Evolutionary conservation across 192 early-diverging fungal species (phyloP).

Genomic region (Coemansia sp.): DNA sequence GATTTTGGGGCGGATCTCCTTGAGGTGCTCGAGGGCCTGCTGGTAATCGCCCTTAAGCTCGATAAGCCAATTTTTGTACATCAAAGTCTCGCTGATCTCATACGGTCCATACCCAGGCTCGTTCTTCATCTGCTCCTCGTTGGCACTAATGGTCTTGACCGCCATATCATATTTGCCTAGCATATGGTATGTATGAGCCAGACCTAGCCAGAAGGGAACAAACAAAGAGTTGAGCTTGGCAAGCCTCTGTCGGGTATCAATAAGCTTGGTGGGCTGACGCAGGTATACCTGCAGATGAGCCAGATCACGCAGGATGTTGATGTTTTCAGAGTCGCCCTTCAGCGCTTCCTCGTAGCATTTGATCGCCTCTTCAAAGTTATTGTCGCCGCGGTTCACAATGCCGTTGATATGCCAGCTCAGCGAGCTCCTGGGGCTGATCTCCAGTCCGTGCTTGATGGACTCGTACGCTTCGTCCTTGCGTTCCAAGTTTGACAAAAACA

Average conservation of each 20-base stretch:
- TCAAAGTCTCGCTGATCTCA: constrained; percentile 78
- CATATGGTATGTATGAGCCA: constrained; percentile 84
- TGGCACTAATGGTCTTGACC: constrained; percentile 65
- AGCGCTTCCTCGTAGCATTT: constrained; percentile 90
- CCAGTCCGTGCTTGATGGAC: constrained; percentile 80
- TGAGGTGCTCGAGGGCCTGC: constrained; percentile 74
- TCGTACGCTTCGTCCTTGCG: constrained; percentile 91
- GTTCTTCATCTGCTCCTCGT: constrained; percentile 71
- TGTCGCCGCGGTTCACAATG: constrained; percentile 85
- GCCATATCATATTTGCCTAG: constrained; percentile 74
- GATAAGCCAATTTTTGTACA: constrained; percentile 85
- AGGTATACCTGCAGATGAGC: constrained; percentile 83
- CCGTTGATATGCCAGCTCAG: constrained; percentile 98
- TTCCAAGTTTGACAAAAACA: constrained; percentile 87
- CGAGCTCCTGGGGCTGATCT: constrained; percentile 77
- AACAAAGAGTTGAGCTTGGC: constrained; percentile 67
- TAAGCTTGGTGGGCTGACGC: constrained; percentile 81
- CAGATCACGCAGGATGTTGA: constrained; percentile 90
- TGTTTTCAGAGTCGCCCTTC: constrained; percentile 83
- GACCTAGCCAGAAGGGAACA: constrained; percentile 80
- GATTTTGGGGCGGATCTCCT: constrained; percentile 69
- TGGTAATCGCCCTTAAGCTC: constrained; percentile 81
- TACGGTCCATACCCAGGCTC: constrained; percentile 42
- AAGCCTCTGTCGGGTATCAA: constrained; percentile 69
- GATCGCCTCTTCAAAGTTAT: constrained; percentile 89